phyloP scores from a whole-genome alignment of 257 asterid genomes.

The Euphrasia confusa region DNA sequence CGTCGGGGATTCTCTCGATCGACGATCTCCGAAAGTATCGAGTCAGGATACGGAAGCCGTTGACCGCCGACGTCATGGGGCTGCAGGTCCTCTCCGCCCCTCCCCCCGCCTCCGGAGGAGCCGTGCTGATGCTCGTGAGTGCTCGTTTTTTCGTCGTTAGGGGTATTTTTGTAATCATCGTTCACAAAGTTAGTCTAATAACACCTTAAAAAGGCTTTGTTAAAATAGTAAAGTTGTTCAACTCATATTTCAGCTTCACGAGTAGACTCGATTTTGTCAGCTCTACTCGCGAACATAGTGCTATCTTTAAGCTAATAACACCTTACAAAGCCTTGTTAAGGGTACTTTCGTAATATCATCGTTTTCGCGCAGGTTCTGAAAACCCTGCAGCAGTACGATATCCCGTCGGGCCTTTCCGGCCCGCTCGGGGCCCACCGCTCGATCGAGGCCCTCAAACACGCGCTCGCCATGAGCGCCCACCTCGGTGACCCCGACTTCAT shows the following conservation, averaged over 20 bases:
- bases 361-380: constrained; percentile 25
- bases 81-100: constrained; percentile 34
- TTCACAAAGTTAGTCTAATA: too few relatives aligned
- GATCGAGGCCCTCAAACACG: constrained; percentile 42
- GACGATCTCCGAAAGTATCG: constrained; percentile 34
- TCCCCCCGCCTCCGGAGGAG: constrained; percentile 45
- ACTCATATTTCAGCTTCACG: too few relatives aligned
- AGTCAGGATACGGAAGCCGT: constrained; percentile 35
- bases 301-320: too few relatives aligned
- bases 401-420: constrained; percentile 10
- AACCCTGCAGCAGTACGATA: constrained; percentile 36
- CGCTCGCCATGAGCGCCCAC: constrained; percentile 35
- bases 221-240: too few relatives aligned
- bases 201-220: too few relatives aligned
- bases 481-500: constrained; percentile 44
- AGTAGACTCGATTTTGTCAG: too few relatives aligned
- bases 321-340: too few relatives aligned
- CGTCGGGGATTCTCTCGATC: constrained; percentile 31
- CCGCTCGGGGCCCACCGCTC: constrained; percentile 33
- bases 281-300: too few relatives aligned
- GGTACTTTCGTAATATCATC: too few relatives aligned
- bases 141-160: too few relatives aligned
- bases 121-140: constrained; percentile 37
- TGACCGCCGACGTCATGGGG: constrained; percentile 28
- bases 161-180: too few relatives aligned